A percentile compares a stretch with the other conserved stretches of the same genome.
Conservation (phyloP, 169 alveolate species). For the Cryptosporidium parvum region DNA sequence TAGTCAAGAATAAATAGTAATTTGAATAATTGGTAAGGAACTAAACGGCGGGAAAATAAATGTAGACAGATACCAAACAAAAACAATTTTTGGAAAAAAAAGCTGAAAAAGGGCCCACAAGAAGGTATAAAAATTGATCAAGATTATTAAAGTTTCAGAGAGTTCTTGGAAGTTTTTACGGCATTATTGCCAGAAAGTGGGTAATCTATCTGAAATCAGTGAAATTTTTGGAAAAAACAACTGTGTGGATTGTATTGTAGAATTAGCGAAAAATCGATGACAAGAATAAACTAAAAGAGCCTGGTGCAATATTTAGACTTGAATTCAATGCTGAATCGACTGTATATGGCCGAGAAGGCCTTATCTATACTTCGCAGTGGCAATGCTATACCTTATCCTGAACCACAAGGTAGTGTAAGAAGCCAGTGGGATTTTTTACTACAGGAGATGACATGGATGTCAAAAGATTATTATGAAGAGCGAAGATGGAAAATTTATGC, state of each 20-base stretch:
- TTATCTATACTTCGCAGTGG: slow-evolving; percentile 63
- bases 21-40: background rate
- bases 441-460: slow-evolving; percentile 84
- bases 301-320: slow-evolving; percentile 20
- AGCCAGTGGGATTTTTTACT: slow-evolving; percentile 80
- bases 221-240: background rate
- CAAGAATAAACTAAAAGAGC: slow-evolving; percentile 1
- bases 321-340: slow-evolving; percentile 60
- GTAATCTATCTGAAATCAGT: background rate
- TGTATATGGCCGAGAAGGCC: slow-evolving; percentile 77
- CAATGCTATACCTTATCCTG: slow-evolving; percentile 51
- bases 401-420: slow-evolving; percentile 60
- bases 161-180: background rate
- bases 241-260: slow-evolving; percentile 17
- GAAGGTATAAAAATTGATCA: background rate
- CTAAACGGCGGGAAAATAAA: slow-evolving; percentile 27
- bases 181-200: background rate
- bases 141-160: background rate
- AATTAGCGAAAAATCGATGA: slow-evolving; percentile 15
- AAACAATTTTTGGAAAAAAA: slow-evolving; percentile 1
- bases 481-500: slow-evolving; percentile 84
- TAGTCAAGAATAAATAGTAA: slow-evolving; percentile 36
- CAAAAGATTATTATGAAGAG: slow-evolving; percentile 84
- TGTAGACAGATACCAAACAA: slow-evolving; percentile 73
- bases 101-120: slow-evolving; percentile 23